Evolutionary conservation across 2,329 filamentous ascomycete species (phyloP), one percentile per base, ranked within the genome.

Genomic region (Fusarium pilosicola): DNA sequence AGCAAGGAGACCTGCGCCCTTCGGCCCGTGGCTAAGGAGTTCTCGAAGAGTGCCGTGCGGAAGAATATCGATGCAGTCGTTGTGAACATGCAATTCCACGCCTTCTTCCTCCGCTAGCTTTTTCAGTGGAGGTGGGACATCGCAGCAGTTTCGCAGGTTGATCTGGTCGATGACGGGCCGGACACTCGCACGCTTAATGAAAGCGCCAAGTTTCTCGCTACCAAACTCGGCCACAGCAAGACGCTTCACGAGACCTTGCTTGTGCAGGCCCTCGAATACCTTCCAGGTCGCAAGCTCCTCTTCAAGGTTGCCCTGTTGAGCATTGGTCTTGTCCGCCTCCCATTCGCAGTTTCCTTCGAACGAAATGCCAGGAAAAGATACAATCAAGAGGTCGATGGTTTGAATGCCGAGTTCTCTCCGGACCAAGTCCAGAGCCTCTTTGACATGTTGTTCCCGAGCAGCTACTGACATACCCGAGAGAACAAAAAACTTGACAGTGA

Each of bases 401-500:
- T 89, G 82, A 13, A 95, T 90, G 60, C 91, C 89, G 65, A 99
- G 85, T 82, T 97, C 94, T 80, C 92, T 93, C 74, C 92, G 86
- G 15, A 98, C 95, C 15, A 97, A 84, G 58, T 90, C 86, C 74
- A 99, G 87, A 3, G 96, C 96, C 79, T 97, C 93, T 62, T 88
- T 84, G 14, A 93, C 93, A 80, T 97, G 92, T 62, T 86, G 85
- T 74, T 89, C 89, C 68, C 96, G 90, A 73, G 90, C 84, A 24
- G 87, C 86, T 4, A 89, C 84, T 15, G 91, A 87, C 60, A 94
- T 89, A 24, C 89, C 89, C 3, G 94, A 93, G 34, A 98, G 88
- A 83, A 96, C 97, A 86, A 99, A 99, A 28, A 99, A 85, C 84
- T 99, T 99, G 70, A 96, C 92, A 2, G 96, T 98, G 79, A 98